Base-by-base conservation (phyloP, 176 grass and related monocot species). In the Rhynchospora breviuscula region DNA sequence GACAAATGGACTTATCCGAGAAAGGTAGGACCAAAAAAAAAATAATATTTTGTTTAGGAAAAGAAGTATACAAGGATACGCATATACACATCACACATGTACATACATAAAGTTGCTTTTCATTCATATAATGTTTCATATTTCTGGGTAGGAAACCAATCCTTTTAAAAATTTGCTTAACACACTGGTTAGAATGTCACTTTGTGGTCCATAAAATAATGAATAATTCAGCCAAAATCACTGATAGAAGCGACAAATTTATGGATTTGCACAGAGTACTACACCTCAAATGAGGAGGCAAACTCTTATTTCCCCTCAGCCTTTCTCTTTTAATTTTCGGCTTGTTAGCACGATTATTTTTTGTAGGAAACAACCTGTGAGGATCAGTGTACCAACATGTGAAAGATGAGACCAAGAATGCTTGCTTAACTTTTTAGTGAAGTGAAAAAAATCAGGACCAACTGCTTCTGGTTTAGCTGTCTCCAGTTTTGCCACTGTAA, bases 171-270 rank as follows among this genome's bases (percentile, higher is more conserved):
- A 23, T 49, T 26, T 52, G 21, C n/a, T 49, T 47, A 51, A 74
- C 2, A 18, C 14, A 69, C 40, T 46, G 47, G 10, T 56, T 77
- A 33, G n/a, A 77, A 17, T 57, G 23, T 57, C 56, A 78, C 56
- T 31, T 35, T 11, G 49, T 78, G 73, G 73, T 77, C 72, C 72
- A 54, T 76, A 54, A 9, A 26, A 10, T n/a, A 77, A 52, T 74
- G 44, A 53, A 53, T 75, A 54, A 78, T n/a, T 7, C n/a, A 56
- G 23, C 51, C 49, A 78, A 54, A 78, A 57, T 78, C 73, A 31
- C 51, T 56, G 73, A 56, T 57, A n/a, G 13, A 78, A 57, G 73
- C 11, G 73, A 78, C 73, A 31, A 57, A 57, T 78, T 33, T 78
- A 75, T 2, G 47, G 73, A 78, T 78, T 78, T 78, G 51, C 51